Conservation (phyloP, 495 filamentous ascomycete species). For the Xylaria grammica region DNA sequence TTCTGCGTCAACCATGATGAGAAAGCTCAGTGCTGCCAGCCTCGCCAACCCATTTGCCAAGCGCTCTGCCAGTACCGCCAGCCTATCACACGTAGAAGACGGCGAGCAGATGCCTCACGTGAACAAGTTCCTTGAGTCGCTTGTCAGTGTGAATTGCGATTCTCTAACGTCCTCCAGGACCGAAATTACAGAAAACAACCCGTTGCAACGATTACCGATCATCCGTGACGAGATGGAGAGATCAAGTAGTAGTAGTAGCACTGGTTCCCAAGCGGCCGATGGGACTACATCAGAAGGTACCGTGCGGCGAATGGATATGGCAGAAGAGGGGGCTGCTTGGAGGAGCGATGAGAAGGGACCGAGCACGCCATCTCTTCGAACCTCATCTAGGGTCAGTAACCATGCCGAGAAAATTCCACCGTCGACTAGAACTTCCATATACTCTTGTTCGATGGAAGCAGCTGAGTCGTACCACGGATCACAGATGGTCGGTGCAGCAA, state of each 20-base stretch:
- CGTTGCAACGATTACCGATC: conserved; percentile 35
- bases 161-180: conserved; percentile 14
- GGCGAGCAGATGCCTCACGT: conserved; percentile 29
- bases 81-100: conserved; percentile 23
- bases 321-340: conserved; percentile 31
- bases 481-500: conserved; percentile 25
- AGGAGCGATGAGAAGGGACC: conserved; percentile 29
- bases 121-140: conserved; percentile 29
- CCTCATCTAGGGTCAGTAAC: conserved; percentile 22
- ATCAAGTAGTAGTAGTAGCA: conserved; percentile 23
- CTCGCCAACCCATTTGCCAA: conserved; percentile 68
- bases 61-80: conserved; percentile 49
- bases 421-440: conserved; percentile 32
- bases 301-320: conserved; percentile 29
- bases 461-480: conserved; percentile 31
- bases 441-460: conserved; percentile 34
- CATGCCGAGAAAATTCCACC: conserved; percentile 24
- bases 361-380: conserved; percentile 23
- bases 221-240: conserved; percentile 48
- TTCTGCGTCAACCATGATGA: conserved; percentile 78
- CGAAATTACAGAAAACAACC: conserved; percentile 27
- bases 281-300: conserved; percentile 25
- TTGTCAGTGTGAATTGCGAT: conserved; percentile 30
- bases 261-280: conserved; percentile 17
- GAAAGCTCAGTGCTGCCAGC: conserved; percentile 78